phyloP scores from a whole-genome alignment of 2,329 filamentous ascomycete genomes.

The Fusarium protoensiforme region DNA sequence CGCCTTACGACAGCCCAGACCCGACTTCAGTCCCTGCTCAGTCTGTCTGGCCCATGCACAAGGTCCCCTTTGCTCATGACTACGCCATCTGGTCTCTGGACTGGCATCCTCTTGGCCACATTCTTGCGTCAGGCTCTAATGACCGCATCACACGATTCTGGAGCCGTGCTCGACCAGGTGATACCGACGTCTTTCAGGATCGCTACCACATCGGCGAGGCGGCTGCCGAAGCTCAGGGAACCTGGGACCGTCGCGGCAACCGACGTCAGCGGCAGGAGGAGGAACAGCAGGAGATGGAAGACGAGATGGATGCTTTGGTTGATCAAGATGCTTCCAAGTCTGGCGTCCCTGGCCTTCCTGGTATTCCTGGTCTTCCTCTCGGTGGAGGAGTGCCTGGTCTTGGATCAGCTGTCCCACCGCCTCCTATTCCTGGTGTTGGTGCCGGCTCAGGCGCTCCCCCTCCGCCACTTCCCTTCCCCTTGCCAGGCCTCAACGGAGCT shows the following conservation, averaged over 20 bases:
- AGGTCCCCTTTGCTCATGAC: conserved; percentile 87
- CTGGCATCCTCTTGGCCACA: conserved; percentile 97
- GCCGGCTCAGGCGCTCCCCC: conserved; percentile 52
- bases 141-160: conserved; percentile 97
- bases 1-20: conserved; percentile 87
- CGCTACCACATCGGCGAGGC: conserved; percentile 95
- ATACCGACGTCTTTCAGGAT: conserved; percentile 86
- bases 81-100: conserved; percentile 98
- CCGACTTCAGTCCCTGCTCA: conserved; percentile 84
- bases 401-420: conserved; percentile 56
- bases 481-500: conserved; percentile 60
- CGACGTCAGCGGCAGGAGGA: conserved; percentile 86
- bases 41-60: conserved; percentile 92
- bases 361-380: conserved; percentile 69
- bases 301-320: conserved; percentile 91
- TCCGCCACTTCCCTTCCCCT: conserved; percentile 65
- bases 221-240: conserved; percentile 93
- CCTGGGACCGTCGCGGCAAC: conserved; percentile 84
- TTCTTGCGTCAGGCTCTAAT: conserved; percentile 94
- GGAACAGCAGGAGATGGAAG: conserved; percentile 92
- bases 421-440: conserved; percentile 63
- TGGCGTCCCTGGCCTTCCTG: conserved; percentile 55
- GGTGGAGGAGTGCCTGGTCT: conserved; percentile 54
- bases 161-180: conserved; percentile 90
- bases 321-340: conserved; percentile 80